Base-by-base conservation (phyloP, 2,329 filamentous ascomycete species). In the Beauveria asiatica region DNA sequence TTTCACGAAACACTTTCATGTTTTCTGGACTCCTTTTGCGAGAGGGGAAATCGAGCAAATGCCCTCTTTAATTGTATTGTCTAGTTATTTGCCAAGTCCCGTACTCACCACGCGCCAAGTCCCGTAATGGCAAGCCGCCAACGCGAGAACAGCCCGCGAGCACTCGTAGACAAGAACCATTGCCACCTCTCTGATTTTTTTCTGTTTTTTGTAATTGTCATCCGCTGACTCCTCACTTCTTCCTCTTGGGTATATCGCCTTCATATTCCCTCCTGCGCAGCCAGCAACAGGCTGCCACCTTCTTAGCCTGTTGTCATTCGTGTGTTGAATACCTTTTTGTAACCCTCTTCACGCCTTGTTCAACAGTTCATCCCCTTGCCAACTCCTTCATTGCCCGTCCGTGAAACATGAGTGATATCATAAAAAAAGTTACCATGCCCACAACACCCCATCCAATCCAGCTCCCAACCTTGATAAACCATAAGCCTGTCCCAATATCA, bases 341-440 rank as follows among this genome's bases (percentile, higher is more conserved):
- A 37, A 58, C 53, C 41, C 27, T 49, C 33, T 50, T 42, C 50
- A 49, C 56, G 50, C 39, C 45, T 50, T n/a, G 37, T 59, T 60
- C 49, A 60, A 52, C 52, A 52, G 39, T 37, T 41, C 67, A 63
- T 70, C 64, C 65, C 54, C 62, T 63, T 64, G 64, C 64, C 63
- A 65, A 57, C 64, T 64, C 65, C 69, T 65, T 67, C 66, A 66
- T 67, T 49, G 64, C 67, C 64, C 62, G 63, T 66, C 69, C 68
- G 65, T 73, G 66, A 69, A 70, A 70, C 68, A 67, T 69, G 68
- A 54, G 66, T 67, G 65, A 66, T 68, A 65, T 71, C 70, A 66
- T 72, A 62, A 71, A 64, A 69, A 62, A 65, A 68, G 68, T 70
- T 73, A 73, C 73, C 70, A 69, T 72, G 66, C 66, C 66, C 64